These are phyloP conservation scores for Botrytis fragariae DNA, from an alignment of 2,329 filamentous ascomycete genomes.

Conservation along the genomic window DNA sequence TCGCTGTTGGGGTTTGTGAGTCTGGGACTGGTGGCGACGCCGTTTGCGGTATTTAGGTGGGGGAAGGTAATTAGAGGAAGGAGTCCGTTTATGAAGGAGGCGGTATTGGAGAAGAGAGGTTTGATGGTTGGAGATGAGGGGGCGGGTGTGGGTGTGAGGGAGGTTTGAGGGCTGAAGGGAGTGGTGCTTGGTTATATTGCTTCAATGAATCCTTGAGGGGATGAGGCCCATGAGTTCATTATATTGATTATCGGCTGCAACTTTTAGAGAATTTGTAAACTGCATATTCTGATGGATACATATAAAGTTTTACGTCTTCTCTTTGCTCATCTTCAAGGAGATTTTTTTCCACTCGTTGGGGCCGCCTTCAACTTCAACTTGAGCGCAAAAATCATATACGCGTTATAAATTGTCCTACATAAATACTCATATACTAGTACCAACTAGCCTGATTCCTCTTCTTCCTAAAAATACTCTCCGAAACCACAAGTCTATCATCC, in stretches of 20 bases:
- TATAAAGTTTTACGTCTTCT: not conserved
- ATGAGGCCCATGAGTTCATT: not conserved
- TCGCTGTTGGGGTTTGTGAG: slow-evolving; percentile 47
- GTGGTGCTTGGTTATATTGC: not conserved
- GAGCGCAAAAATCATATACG: not conserved
- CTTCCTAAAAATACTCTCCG: not conserved
- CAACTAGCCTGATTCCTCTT: not conserved
- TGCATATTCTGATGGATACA: not conserved
- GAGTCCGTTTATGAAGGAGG: not conserved
- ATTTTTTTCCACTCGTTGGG: not conserved
- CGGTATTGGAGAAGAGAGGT: not conserved
- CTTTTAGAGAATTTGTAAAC: not conserved
- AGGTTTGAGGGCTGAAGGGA: not conserved
- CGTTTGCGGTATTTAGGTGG: slow-evolving; percentile 43
- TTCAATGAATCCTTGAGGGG: no score
- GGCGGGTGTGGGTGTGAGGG: not conserved
- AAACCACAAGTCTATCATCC: not conserved
- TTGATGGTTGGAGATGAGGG: no score
- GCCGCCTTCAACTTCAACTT: no score
- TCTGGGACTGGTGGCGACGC: slow-evolving; percentile 44
- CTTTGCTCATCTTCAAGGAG: not conserved
- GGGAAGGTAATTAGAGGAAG: slow-evolving; percentile 26
- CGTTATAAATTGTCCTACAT: not conserved
- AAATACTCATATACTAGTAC: not conserved
- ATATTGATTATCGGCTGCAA: not conserved